Conservation (phyloP, 164 flowering plant genomes). For the Vitis rotundifolia region DNA sequence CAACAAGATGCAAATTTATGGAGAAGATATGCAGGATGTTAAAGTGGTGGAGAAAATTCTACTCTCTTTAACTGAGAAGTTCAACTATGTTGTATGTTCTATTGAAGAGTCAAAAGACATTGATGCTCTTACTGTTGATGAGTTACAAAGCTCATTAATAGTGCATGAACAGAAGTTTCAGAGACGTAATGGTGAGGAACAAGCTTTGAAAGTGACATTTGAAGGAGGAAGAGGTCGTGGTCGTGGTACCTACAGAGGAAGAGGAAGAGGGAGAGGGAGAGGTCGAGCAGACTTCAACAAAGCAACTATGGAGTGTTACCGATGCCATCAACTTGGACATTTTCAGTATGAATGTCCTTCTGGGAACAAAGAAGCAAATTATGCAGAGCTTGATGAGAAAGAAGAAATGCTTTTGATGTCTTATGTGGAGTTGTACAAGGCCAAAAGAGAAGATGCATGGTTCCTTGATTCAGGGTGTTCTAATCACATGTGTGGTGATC, state of each 20-base stretch:
- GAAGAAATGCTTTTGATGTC: slow-evolving; percentile 8
- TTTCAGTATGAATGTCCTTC: slow-evolving; percentile 27
- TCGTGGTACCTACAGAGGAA: slow-evolving; percentile 19
- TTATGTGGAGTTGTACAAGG: slow-evolving; percentile 1
- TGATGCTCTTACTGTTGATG: slow-evolving; percentile 4
- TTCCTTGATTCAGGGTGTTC: too few relatives aligned
- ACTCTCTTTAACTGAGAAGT: slow-evolving; percentile 3
- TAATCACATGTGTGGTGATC: too few relatives aligned
- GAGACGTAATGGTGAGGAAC: slow-evolving; percentile 1
- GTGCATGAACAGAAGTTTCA: slow-evolving; percentile 15
- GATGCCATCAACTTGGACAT: slow-evolving; percentile 28
- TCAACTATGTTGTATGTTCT: slow-evolving; percentile 8
- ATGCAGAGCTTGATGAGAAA: slow-evolving; percentile 15
- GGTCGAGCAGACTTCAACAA: slow-evolving; percentile 15
- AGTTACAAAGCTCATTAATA: slow-evolving; percentile 14
- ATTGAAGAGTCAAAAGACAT: not conserved
- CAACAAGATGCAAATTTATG: slow-evolving; percentile 22
- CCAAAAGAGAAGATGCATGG: not conserved
- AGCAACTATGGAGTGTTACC: slow-evolving; percentile 26
- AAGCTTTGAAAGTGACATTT: not conserved
- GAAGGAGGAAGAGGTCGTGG: not conserved
- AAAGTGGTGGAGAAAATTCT: slow-evolving; percentile 18
- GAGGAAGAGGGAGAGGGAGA: slow-evolving; percentile 29
- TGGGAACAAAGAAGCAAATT: slow-evolving; percentile 17
- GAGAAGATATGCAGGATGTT: slow-evolving; percentile 7